Base-by-base conservation (phyloP, 169 alveolate genomes). In the Plasmodium knowlesi region DNA sequence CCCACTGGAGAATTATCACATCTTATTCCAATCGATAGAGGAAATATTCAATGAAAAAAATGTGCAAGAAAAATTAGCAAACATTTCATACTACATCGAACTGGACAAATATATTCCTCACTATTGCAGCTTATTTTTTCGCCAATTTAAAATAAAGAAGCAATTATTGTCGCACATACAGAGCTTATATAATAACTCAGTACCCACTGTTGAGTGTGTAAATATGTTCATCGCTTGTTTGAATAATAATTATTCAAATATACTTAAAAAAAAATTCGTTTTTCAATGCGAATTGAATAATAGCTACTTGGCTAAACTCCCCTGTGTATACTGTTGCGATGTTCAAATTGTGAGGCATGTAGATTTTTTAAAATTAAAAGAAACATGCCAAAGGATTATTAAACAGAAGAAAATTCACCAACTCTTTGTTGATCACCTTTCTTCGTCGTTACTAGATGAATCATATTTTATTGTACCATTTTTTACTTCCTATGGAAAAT, bases 401-500 rank as follows among this genome's bases (percentile, higher is more conserved):
- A 89, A 89, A 32, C 46, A 89, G 61, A 41, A 89, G 43, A 79
- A 89, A 39, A 89, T 89, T 6, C 82, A 79, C 71, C 90, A 89
- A 1, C 32, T 79, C n/a, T 89, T 89, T 57, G 25, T 79, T 43
- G 72, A 61, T 39, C 94, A 89, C 71, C 72, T 89, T 34, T 89
- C 90, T 1, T 54, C 88, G 16, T 89, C 80, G 50, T 39, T 72
- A 89, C 32, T 79, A 39, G 94, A 89, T 32, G 90, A 89, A 14
- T 89, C 88, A 6, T 89, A 89, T 73, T 89, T 89, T 67, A 57
- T 89, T 61, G 72, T 89, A 10, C 94, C 94, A 19, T 89, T 89
- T 89, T 89, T 78, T 78, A 57, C 94, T 22, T 89, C 94, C 2
- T 89, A 89, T 89, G 94, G 94, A 79, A 89, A 80, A 89, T 89